phyloP scores from a whole-genome alignment of 371 early-diverging fungal genomes.

The Saksenaea oblongispora region DNA sequence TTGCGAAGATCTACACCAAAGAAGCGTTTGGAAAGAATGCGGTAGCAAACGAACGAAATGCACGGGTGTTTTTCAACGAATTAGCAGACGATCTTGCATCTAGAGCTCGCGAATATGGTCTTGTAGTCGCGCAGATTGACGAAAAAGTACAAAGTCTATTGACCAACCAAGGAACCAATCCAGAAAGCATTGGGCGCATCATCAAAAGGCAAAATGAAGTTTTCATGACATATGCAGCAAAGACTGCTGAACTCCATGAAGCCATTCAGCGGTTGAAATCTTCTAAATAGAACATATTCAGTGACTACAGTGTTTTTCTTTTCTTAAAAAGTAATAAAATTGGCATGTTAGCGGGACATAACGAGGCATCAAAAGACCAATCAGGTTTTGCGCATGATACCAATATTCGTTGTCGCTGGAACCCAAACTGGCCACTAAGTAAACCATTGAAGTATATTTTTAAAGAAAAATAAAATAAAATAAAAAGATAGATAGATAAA shows the following conservation, averaged over 20 bases:
- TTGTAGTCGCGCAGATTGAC: background rate
- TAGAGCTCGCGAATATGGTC: background rate
- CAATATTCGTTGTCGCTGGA: no score
- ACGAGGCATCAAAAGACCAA: background rate
- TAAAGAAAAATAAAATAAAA: no score
- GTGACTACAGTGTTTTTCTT: no score
- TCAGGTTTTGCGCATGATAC: background rate
- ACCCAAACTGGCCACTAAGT: no score
- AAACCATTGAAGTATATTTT: no score
- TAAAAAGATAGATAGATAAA: no score
- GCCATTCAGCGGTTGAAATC: background rate
- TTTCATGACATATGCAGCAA: slow-evolving; percentile 2
- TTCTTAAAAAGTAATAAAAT: no score
- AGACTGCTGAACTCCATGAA: background rate
- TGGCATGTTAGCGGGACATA: no score
- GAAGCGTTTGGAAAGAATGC: slow-evolving; percentile 5
- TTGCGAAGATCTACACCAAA: background rate
- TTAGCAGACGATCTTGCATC: background rate
- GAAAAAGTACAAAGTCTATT: background rate
- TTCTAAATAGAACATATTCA: background rate
- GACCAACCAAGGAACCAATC: background rate
- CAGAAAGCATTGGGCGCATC: background rate
- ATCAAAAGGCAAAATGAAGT: background rate
- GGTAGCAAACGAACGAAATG: slow-evolving; percentile 1
- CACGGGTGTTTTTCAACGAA: background rate